Conservation (phyloP, 2,329 filamentous ascomycete species). For the Curvularia eragrostidis region DNA sequence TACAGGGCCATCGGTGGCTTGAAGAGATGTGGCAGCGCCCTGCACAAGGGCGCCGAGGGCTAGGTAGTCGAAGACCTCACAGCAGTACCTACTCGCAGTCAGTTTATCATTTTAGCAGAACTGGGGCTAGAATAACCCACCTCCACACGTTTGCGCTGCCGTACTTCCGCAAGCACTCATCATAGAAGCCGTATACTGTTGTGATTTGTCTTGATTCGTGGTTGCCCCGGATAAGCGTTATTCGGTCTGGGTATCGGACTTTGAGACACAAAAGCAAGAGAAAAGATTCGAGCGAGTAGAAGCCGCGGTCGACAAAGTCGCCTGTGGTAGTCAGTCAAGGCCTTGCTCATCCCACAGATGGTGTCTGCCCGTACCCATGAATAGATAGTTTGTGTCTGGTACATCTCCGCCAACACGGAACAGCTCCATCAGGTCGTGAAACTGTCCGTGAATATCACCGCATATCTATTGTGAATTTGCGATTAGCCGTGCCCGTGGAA, state of each 20-base stretch:
- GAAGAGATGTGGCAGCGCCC: constrained; percentile 74
- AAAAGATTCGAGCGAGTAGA: constrained; percentile 97
- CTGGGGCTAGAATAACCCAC: constrained; percentile 2
- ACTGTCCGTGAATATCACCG: constrained; percentile 95
- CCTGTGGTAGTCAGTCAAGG: constrained; percentile 57
- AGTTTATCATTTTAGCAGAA: neutral
- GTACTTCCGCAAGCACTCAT: constrained; percentile 79
- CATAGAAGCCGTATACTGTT: constrained; percentile 90
- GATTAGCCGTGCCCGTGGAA: constrained; percentile 10
- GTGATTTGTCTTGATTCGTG: constrained; percentile 97
- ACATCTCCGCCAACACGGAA: constrained; percentile 93
- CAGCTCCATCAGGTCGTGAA: constrained; percentile 95
- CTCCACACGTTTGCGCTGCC: constrained; percentile 94
- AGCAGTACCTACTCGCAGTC: constrained; percentile 67
- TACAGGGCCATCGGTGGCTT: constrained; percentile 65
- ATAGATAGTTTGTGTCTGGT: constrained; percentile 94
- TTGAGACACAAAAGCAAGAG: constrained; percentile 94
- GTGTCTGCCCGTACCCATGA: constrained; percentile 72
- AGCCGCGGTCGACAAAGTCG: constrained; percentile 97
- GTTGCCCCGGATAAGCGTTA: constrained; percentile 93
- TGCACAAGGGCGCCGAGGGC: constrained; percentile 88
- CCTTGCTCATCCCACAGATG: neutral
- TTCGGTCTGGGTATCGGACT: constrained; percentile 95
- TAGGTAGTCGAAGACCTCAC: constrained; percentile 97
- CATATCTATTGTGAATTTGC: constrained; percentile 56